Base-by-base conservation (phyloP, 2,329 filamentous ascomycete species). In the Paracamarosporium sp. region DNA sequence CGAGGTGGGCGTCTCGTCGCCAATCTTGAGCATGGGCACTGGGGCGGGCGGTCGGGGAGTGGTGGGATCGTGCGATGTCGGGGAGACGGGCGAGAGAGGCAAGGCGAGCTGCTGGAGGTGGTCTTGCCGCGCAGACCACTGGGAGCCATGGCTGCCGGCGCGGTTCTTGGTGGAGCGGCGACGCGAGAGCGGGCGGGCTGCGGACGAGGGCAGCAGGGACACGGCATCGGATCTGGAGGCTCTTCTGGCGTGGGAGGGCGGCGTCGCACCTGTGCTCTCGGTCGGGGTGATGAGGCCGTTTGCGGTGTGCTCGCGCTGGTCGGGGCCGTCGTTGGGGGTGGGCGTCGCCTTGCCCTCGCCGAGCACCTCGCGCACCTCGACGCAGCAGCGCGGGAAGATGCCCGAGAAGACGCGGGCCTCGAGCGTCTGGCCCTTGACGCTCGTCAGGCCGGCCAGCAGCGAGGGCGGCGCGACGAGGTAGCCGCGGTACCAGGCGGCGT, bases 391-490 rank as follows among this genome's bases (percentile, higher is more conserved):
- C 11, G 95, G 95, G 73, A 99, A 99, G 70, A 99, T 96, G 68
- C 95, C 95, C n/a, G 93, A 97, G 75, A 98, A 99, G 57, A 99
- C 95, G 64, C 95, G 88, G 58, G 94, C 93, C 79, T 98, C 94
- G 30, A 98, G 87, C 0, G 93, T 96, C 77, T 97, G 92, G 46
- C 95, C 94, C 76, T 93, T 94, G 69, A 90, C 88, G 60, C 90
- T 94, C 11, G 93, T 98, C 75, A 99, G 81, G 46, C 94, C 95
- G 17, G 95, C 92, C 57, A 99, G 86, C 74, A 99, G 82, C 67
- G 93, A 97, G 20, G 95, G 95, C 51, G 95, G 94, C 62, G 95
- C 93, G 66, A 99, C 90, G 59, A 99, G 85, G 78, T 99, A 99
- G 57, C 95, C 95, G 53, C 95, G 90, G 78, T 94, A 90, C 96